phyloP scores from a whole-genome alignment of 2,329 filamentous ascomycete genomes.

The Xylaria sp. region DNA sequence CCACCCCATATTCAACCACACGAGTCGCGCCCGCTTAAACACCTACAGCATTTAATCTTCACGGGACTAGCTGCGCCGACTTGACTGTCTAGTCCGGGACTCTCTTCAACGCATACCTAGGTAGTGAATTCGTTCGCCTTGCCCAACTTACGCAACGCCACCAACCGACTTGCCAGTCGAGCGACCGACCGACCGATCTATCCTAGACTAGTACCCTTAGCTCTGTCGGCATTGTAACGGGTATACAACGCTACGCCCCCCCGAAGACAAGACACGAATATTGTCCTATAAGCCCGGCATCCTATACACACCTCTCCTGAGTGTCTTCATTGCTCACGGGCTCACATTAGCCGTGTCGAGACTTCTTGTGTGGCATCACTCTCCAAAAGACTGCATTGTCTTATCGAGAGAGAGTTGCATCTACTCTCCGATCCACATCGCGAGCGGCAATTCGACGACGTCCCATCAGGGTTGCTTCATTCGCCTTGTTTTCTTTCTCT shows the following conservation, averaged over 20 bases:
- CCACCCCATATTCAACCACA: not conserved
- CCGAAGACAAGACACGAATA: not conserved
- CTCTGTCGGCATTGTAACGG: not conserved
- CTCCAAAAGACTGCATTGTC: not conserved
- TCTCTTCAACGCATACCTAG: not conserved
- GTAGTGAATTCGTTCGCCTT: too few species aligned
- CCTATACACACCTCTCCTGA: not conserved
- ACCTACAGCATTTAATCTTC: not conserved
- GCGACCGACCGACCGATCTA: not conserved
- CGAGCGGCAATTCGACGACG: not conserved
- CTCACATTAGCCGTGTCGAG: not conserved
- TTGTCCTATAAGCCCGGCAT: not conserved
- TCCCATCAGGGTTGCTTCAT: not conserved
- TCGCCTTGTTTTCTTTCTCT: not conserved
- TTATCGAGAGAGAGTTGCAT: not conserved
- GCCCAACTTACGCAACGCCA: too few species aligned
- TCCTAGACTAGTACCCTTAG: not conserved
- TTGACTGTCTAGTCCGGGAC: not conserved
- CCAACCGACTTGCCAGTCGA: not conserved
- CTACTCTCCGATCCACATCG: not conserved
- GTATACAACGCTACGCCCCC: not conserved
- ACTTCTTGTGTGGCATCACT: not conserved
- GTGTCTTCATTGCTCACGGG: not conserved
- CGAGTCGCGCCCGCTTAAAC: constrained; percentile 14
- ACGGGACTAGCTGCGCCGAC: constrained; percentile 1